A percentile compares a stretch with the other conserved stretches of the same genome.
These are phyloP conservation scores for Naegleria fowleri DNA, from an alignment of 208 protist genomes.

Conservation along the genomic window DNA sequence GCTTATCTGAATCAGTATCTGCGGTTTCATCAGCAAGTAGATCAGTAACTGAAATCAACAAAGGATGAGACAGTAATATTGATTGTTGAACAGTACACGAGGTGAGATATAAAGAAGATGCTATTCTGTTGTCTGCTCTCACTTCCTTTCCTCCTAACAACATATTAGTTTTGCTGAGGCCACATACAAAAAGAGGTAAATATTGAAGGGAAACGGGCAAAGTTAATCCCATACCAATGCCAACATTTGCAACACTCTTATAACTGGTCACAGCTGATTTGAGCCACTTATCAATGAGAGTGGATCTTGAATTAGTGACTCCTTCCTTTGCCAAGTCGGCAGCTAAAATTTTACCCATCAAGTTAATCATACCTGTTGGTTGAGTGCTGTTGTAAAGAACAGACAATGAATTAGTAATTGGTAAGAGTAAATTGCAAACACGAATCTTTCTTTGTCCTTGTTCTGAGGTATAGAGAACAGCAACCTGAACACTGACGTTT, in stretches of 20 bases:
- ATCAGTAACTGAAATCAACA: neutral
- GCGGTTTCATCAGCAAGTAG: neutral
- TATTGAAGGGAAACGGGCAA: neutral
- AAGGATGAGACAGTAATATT: neutral
- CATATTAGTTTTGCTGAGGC: neutral
- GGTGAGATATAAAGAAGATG: neutral
- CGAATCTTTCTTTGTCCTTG: conserved; percentile 23
- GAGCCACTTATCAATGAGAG: neutral
- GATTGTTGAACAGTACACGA: neutral
- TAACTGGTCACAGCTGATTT: neutral
- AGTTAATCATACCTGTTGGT: neutral
- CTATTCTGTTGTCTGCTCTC: neutral
- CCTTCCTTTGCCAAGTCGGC: neutral
- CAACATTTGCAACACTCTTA: neutral
- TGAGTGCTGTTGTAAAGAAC: conserved; percentile 15
- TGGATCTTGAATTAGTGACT: neutral
- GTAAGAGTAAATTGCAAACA: neutral
- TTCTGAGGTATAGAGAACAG: conserved; percentile 23
- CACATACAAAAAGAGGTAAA: neutral
- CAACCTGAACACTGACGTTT: conserved; percentile 23
- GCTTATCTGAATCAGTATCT: neutral
- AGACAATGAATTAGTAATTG: neutral
- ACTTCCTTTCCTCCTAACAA: conserved; percentile 3
- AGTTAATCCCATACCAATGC: neutral
- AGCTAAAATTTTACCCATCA: conserved; percentile 12